Percentiles rank a stretch among this genome's conserved stretches.
Conservation (phyloP, 768 basidiomycete genomes). For the Dioszegia hungarica region DNA sequence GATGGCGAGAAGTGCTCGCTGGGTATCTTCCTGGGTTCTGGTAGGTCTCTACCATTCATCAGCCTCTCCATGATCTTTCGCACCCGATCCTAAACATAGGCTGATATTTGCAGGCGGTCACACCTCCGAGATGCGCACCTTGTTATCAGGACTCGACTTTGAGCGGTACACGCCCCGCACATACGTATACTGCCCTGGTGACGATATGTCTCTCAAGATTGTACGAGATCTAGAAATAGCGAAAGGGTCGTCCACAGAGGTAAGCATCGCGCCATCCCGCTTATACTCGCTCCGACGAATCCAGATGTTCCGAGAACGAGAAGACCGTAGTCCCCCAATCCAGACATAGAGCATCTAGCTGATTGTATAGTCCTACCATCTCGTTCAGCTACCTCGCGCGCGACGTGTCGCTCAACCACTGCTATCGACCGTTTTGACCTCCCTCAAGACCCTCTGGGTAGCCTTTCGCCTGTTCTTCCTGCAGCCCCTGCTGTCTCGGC, state of each 20-base stretch:
- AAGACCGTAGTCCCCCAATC: too few relatives aligned
- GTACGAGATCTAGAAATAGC: conserved; percentile 61
- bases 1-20: not conserved
- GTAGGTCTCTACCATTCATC: conserved; percentile 51
- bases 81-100: conserved; percentile 2
- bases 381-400: conserved; percentile 69
- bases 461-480: conserved; percentile 64
- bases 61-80: not conserved
- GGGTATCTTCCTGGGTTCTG: conserved; percentile 86
- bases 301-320: too few relatives aligned
- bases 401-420: conserved; percentile 77
- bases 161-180: conserved; percentile 67
- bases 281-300: too few relatives aligned
- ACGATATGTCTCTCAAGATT: conserved; percentile 69
- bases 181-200: conserved; percentile 78
- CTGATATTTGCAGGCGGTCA: conserved; percentile 69
- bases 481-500: conserved; percentile 50
- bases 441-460: conserved; percentile 58
- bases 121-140: conserved; percentile 74
- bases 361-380: conserved; percentile 9
- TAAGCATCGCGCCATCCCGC: not conserved
- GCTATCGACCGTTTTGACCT: conserved; percentile 64
- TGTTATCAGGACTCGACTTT: conserved; percentile 70
- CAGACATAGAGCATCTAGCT: not conserved
- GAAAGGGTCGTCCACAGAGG: conserved; percentile 26